These are phyloP conservation scores for Allomyces arbusculus DNA, from an alignment of 192 early-diverging fungal species.

Conservation along the genomic window DNA sequence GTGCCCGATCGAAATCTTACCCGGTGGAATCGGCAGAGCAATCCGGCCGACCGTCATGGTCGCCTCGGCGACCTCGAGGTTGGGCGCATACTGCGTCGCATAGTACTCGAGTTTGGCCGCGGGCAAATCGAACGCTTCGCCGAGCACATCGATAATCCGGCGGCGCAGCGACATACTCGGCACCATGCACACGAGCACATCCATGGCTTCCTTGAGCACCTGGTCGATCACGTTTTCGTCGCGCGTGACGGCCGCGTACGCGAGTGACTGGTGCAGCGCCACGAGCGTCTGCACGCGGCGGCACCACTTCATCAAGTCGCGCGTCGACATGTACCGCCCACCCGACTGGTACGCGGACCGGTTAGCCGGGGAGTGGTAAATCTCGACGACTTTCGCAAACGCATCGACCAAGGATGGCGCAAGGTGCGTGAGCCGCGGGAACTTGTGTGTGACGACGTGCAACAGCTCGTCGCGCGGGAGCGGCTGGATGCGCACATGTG, in stretches of 20 bases:
- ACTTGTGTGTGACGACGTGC: slow-evolving; percentile 35
- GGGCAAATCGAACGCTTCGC: slow-evolving; percentile 44
- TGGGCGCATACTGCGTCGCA: slow-evolving; percentile 45
- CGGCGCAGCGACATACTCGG: slow-evolving; percentile 42
- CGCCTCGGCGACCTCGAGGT: slow-evolving; percentile 16
- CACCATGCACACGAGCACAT: slow-evolving; percentile 72
- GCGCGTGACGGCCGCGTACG: slow-evolving; percentile 9
- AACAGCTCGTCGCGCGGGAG: slow-evolving; percentile 39
- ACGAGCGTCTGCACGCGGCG: slow-evolving; percentile 35
- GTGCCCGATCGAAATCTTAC: background rate
- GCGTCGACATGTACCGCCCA: slow-evolving; percentile 43
- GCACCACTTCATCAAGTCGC: slow-evolving; percentile 89
- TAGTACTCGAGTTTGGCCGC: slow-evolving; percentile 45
- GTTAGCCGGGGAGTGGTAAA: slow-evolving; percentile 25
- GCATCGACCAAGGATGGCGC: slow-evolving; percentile 5
- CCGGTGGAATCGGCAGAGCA: slow-evolving; percentile 13
- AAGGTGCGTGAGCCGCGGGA: slow-evolving; percentile 21
- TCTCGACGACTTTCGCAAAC: slow-evolving; percentile 26
- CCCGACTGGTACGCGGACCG: slow-evolving; percentile 17
- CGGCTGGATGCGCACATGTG: slow-evolving; percentile 42
- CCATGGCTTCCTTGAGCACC: slow-evolving; percentile 65
- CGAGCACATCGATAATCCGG: slow-evolving; percentile 36
- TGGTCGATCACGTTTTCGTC: slow-evolving; percentile 10
- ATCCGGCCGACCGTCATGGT: slow-evolving; percentile 33
- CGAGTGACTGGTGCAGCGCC: slow-evolving; percentile 1